Evolutionary conservation across 2,329 filamentous ascomycete species (phyloP).

Genomic region (Thelonectria blattea): DNA sequence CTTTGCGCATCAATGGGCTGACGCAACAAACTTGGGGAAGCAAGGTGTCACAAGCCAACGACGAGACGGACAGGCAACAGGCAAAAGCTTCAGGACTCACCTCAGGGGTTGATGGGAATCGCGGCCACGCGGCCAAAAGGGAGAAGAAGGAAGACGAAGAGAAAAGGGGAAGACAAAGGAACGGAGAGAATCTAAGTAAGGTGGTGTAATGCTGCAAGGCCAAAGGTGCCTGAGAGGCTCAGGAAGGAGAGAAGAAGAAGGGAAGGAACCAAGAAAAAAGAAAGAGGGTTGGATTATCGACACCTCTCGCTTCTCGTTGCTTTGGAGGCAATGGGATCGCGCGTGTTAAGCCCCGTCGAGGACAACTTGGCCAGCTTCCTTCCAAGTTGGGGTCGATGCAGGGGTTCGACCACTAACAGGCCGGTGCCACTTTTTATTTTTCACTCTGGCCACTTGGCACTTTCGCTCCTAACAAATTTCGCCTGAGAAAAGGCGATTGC

Average conservation of each 20-base stretch:
- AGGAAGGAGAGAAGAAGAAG: conserved; percentile 17
- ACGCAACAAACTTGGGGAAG: conserved; percentile 8
- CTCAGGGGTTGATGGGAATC: conserved; percentile 27
- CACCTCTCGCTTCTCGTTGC: conserved; percentile 25
- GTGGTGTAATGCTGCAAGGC: conserved; percentile 20
- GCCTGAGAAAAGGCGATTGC: background rate
- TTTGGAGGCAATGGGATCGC: conserved; percentile 28
- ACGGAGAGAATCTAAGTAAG: conserved; percentile 25
- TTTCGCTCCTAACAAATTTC: conserved; percentile 28
- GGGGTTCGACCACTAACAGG: conserved; percentile 24
- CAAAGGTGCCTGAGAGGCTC: conserved; percentile 28
- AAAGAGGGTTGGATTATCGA: conserved; percentile 23
- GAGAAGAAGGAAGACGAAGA: conserved; percentile 22
- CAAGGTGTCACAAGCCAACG: conserved; percentile 12
- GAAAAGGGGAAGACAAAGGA: conserved; percentile 30
- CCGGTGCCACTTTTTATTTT: conserved; percentile 30
- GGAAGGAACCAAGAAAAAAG: conserved; percentile 24
- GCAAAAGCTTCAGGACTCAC: conserved; percentile 29
- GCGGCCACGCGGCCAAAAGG: conserved; percentile 20
- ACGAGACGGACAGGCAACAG: conserved; percentile 3
- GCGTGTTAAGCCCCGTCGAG: conserved; percentile 29
- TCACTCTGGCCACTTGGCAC: conserved; percentile 28
- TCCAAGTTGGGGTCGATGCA: conserved; percentile 29
- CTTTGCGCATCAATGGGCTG: conserved; percentile 6
- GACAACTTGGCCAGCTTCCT: conserved; percentile 37